Base-by-base conservation (phyloP, 495 filamentous ascomycete genomes). In the Xylaria scruposa region DNA sequence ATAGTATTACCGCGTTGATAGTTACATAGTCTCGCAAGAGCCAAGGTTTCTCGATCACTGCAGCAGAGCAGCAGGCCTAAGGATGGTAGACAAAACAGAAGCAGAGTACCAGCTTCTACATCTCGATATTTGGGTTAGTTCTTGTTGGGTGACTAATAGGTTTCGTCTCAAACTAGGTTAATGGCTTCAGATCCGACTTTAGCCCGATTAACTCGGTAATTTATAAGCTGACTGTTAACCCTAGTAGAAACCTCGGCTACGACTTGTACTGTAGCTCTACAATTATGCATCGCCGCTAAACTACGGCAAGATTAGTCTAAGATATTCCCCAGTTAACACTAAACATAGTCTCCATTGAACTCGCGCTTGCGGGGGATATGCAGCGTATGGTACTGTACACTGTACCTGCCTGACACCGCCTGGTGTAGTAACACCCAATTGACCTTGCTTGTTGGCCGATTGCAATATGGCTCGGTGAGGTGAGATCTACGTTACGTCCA, bases 131-230 rank as follows among this genome's bases (percentile, higher is more conserved):
- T 36, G 26, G 13, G 13, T 36, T 36, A n/a, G n/a, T 36, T n/a
- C 8, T 36, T 36, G 29, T 59, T 17, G 1, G 2, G n/a, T 3
- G 6, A 36, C 29, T 10, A 36, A 54, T 21, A 54, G 21, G 21
- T 26, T 29, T 9, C 21, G 3, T 54, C 36, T 38, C 36, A 38
- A 38, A 38, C 36, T 1, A n/a, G n/a, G n/a, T n/a, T n/a, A 53
- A 26, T 26, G 21, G 26, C 17, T 56, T 56, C 24, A 26, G 13
- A 56, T 17, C 26, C 53, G 53, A 56, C 53, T 31, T 31, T 10
- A 56, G 17, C 53, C 26, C 26, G 53, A 31, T 56, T 56, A 56
- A 31, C 53, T 56, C 53, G 53, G 53, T 56, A 54, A 56, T 56
- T 56, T 17, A 56, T 31, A 15, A 56, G 53, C 53, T 56, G 19